phyloP scores from a whole-genome alignment of 2,329 filamentous ascomycete species.

The Trichoderma guizhouense region DNA sequence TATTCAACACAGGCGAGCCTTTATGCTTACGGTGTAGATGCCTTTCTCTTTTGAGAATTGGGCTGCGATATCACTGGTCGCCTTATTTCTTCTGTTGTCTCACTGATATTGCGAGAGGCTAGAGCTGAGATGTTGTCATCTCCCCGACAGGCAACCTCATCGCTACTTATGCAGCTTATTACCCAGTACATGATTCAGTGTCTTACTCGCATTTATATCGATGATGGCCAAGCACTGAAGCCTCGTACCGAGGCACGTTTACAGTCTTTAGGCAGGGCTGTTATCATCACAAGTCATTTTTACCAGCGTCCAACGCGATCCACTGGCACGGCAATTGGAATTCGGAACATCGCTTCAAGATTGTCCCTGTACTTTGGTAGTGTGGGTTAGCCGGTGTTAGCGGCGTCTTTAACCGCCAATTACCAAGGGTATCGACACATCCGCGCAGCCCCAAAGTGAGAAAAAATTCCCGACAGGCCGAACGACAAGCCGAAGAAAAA shows the following conservation, averaged over 20 bases:
- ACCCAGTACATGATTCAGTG: not conserved
- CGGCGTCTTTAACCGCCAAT: not conserved
- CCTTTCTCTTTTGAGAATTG: not conserved
- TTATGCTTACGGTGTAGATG: not conserved
- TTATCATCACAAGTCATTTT: not conserved
- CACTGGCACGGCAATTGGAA: not conserved
- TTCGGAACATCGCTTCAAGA: not conserved
- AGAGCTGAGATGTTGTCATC: not conserved
- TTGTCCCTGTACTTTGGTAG: not conserved
- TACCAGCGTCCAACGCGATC: not conserved
- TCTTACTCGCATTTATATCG: not conserved
- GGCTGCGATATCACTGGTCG: not conserved
- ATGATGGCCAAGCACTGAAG: not conserved
- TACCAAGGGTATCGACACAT: not conserved
- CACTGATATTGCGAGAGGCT: not conserved
- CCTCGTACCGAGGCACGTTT: not conserved
- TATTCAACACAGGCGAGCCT: not conserved
- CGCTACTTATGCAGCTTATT: not conserved
- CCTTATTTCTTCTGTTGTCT: not conserved
- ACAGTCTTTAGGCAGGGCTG: not conserved
- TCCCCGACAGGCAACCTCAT: not conserved
- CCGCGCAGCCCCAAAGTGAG: not conserved
- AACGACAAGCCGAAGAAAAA: not conserved
- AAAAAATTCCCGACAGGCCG: constrained; percentile 3
- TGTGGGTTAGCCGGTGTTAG: not conserved